These are phyloP conservation scores for Fusarium sp. DNA, from an alignment of 2,329 filamentous ascomycete genomes.

Conservation along the genomic window DNA sequence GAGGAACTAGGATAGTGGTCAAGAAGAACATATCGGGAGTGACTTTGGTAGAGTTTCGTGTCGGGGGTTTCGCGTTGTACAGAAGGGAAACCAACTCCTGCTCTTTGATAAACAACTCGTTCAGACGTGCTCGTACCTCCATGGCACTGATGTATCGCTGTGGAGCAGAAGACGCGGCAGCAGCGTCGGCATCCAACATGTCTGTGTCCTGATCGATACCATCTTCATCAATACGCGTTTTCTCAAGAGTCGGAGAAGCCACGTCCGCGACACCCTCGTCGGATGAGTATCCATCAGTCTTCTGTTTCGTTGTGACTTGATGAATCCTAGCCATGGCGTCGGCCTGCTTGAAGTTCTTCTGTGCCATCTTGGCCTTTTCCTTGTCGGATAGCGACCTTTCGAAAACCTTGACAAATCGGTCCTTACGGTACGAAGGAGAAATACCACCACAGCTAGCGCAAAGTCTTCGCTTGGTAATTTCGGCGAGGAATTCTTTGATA, in stretches of 20 bases:
- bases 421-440: slow-evolving; percentile 87
- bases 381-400: slow-evolving; percentile 82
- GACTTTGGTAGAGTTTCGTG: slow-evolving; percentile 69
- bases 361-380: slow-evolving; percentile 81
- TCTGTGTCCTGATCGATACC: slow-evolving; percentile 61
- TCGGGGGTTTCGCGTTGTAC: slow-evolving; percentile 79
- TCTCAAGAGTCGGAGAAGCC: slow-evolving; percentile 58
- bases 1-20: slow-evolving; percentile 85
- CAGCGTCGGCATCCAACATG: slow-evolving; percentile 50
- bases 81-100: slow-evolving; percentile 85
- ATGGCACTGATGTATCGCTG: slow-evolving; percentile 85
- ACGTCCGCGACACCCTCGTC: slow-evolving; percentile 81
- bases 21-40: slow-evolving; percentile 95
- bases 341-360: slow-evolving; percentile 72
- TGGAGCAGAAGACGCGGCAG: slow-evolving; percentile 33
- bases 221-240: slow-evolving; percentile 58
- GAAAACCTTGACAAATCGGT: slow-evolving; percentile 93
- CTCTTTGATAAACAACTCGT: slow-evolving; percentile 87
- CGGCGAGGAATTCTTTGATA: slow-evolving; percentile 83
- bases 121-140: slow-evolving; percentile 84
- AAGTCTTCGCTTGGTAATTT: slow-evolving; percentile 75
- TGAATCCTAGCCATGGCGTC: slow-evolving; percentile 72
- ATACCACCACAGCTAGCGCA: slow-evolving; percentile 78
- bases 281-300: slow-evolving; percentile 59
- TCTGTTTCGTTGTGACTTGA: slow-evolving; percentile 55